phyloP scores from a whole-genome alignment of 2,329 filamentous ascomycete species.

The Truncatella angustata region DNA sequence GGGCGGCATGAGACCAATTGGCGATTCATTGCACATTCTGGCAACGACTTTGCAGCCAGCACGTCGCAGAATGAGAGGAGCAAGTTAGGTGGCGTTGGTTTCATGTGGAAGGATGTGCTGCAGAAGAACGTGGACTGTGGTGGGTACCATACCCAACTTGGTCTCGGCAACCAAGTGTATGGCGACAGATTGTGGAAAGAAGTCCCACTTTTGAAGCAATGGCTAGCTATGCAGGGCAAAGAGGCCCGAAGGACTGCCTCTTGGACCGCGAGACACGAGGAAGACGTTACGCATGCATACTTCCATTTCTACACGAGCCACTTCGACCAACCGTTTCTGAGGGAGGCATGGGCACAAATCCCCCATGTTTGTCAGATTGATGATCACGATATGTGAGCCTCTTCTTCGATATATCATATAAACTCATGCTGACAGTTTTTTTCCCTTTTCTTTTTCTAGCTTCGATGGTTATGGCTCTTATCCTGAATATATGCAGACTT shows the following conservation, averaged over 20 bases:
- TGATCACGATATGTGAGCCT: slow-evolving; percentile 91
- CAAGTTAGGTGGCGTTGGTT: slow-evolving; percentile 82
- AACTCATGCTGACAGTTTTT: too few species aligned
- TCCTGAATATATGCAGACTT: slow-evolving; percentile 97
- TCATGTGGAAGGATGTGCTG: slow-evolving; percentile 99
- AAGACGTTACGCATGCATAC: slow-evolving; percentile 93
- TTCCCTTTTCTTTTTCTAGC: too few species aligned
- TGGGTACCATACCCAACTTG: slow-evolving; percentile 91
- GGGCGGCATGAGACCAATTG: slow-evolving; percentile 87
- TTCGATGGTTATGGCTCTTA: slow-evolving; percentile 98
- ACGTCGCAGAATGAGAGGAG: slow-evolving; percentile 84
- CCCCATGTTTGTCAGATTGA: slow-evolving; percentile 91
- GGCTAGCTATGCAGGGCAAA: slow-evolving; percentile 89
- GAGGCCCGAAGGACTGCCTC: slow-evolving; percentile 86
- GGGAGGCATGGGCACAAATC: slow-evolving; percentile 96
- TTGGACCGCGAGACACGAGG: slow-evolving; percentile 93
- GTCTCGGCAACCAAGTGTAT: slow-evolving; percentile 91
- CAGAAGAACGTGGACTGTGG: slow-evolving; percentile 96
- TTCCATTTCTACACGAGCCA: slow-evolving; percentile 99
- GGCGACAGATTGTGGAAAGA: slow-evolving; percentile 96
- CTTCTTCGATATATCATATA: too few species aligned
- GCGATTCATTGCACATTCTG: slow-evolving; percentile 94
- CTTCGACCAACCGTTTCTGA: slow-evolving; percentile 92
- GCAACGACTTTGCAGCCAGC: slow-evolving; percentile 89
- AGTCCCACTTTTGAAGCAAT: slow-evolving; percentile 88